These are phyloP conservation scores for Oryza rufipogon DNA, from an alignment of 176 grass and related monocot species.

Conservation along the genomic window DNA sequence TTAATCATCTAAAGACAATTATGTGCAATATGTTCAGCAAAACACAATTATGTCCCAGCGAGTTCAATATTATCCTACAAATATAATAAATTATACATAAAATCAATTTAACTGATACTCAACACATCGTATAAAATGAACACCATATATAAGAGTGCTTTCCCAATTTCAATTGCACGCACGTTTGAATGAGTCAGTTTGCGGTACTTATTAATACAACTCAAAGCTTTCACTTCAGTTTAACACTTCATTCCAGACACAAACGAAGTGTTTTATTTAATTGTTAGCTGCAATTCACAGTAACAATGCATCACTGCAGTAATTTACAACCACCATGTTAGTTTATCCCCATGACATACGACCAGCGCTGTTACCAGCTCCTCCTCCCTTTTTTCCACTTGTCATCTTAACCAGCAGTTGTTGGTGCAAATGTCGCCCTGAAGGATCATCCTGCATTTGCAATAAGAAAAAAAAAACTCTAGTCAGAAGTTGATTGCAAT, in stretches of 20 bases:
- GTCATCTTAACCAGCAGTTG: slow-evolving; percentile 54
- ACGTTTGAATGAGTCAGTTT: too few relatives aligned
- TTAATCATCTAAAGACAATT: too few relatives aligned
- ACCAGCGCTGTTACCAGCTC: slow-evolving; percentile 39
- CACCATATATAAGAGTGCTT: neutral
- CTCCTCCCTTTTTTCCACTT: slow-evolving; percentile 18
- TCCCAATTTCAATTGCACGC: neutral
- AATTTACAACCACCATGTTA: neutral
- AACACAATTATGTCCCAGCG: neutral
- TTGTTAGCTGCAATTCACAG: neutral
- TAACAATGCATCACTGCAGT: neutral
- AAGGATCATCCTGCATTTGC: slow-evolving; percentile 57
- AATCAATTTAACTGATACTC: too few relatives aligned
- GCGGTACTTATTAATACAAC: too few relatives aligned
- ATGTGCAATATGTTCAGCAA: neutral
- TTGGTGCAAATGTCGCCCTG: slow-evolving; percentile 47
- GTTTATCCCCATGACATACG: slow-evolving; percentile 27
- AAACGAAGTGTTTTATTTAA: neutral
- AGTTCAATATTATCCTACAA: too few relatives aligned
- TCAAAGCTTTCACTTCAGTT: neutral
- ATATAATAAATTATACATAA: too few relatives aligned
- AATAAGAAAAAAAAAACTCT: neutral
- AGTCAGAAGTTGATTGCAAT: neutral
- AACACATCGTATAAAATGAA: neutral
- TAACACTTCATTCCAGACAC: neutral